Base-by-base conservation (phyloP, 1,139 yeast genomes). In the Dujonia santamariae region DNA sequence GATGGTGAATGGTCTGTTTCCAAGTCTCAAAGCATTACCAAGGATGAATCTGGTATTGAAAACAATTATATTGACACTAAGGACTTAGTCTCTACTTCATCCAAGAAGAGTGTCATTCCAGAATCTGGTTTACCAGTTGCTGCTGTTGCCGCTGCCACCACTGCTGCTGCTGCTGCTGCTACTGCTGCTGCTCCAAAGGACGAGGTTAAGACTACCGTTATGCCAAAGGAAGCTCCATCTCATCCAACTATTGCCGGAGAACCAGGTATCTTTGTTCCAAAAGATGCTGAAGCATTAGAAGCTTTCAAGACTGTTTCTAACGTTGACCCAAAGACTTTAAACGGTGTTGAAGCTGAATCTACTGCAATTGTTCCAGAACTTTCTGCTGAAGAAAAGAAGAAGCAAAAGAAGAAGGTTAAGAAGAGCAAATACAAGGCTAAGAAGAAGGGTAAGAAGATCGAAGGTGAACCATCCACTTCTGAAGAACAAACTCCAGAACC, bases 1-100 rank as follows among this genome's bases (percentile, higher is more conserved):
- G 90, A 85, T 51, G 90, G 83, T 25, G 73, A 74, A 26, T 85
- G 94, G 94, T 49, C 53, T 23, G 67, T 75, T 15, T 72, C 75
- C 37, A 53, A 61, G 3, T 51, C 59, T 12, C 79, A 72, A 47
- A 64, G 64, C 40, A 55, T 66, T 27, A 61, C 63, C 39, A 61
- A 62, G 16, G 80, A 72, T 43, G 75, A 61, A 7, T 50, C 59
- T 21, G 90, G 87, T 9, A 79, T 70, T 47, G 71, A 68, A 32
- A 84, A 84, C 64, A 85, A 85, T 51, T 71, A 65, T 27, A 56
- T 83, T 42, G 67, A 61, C 28, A 50, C 53, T 14, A 54, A 60
- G 8, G 78, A 75, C 41, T 54, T 76, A 26, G 53, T 54, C 9
- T 38, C 54, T 11, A 50, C 56, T 25, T 43, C 56, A 13, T 46